Evolutionary conservation across 2,329 filamentous ascomycete genomes (phyloP).

Genomic region (Tolypocladium sp.): DNA sequence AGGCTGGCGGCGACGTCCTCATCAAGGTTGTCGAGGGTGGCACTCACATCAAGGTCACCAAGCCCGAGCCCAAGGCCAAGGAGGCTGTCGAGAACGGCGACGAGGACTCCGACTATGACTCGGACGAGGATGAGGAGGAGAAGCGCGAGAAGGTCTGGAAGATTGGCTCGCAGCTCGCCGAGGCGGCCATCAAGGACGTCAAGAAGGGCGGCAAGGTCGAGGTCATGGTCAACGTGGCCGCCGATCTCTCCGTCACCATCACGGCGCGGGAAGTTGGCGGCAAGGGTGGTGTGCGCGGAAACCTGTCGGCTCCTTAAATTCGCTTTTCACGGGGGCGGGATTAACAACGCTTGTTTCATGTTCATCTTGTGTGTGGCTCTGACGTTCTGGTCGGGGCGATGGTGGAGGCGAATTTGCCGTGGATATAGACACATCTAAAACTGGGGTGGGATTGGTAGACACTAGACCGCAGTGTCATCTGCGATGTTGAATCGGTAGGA

Average conservation of each 20-base stretch:
- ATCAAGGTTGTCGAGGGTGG: constrained; percentile 82
- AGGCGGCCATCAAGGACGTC: constrained; percentile 73
- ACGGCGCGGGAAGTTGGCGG: constrained; percentile 79
- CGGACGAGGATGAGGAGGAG: constrained; percentile 75
- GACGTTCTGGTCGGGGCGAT: neutral
- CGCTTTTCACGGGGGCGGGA: neutral
- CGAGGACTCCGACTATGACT: constrained; percentile 49
- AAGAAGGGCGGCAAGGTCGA: constrained; percentile 90
- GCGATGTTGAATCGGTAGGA: neutral
- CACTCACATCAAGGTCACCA: constrained; percentile 87
- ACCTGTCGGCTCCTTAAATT: constrained; percentile 21
- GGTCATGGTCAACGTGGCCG: constrained; percentile 80
- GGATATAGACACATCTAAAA: constrained; percentile 1
- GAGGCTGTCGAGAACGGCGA: constrained; percentile 55
- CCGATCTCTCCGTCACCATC: constrained; percentile 70
- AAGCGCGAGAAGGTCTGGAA: constrained; percentile 88
- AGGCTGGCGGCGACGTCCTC: constrained; percentile 78
- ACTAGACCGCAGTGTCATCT: neutral
- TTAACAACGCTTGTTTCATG: neutral
- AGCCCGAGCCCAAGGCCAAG: constrained; percentile 71
- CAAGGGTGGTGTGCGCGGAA: constrained; percentile 73
- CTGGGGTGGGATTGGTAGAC: neutral
- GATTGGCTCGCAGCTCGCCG: constrained; percentile 70
- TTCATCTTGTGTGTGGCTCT: neutral
- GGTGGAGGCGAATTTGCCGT: neutral